Percentiles rank a stretch among this genome's conserved stretches.
These are phyloP conservation scores for Daldinia bambusicola DNA, from an alignment of 495 filamentous ascomycete genomes.

Conservation along the genomic window DNA sequence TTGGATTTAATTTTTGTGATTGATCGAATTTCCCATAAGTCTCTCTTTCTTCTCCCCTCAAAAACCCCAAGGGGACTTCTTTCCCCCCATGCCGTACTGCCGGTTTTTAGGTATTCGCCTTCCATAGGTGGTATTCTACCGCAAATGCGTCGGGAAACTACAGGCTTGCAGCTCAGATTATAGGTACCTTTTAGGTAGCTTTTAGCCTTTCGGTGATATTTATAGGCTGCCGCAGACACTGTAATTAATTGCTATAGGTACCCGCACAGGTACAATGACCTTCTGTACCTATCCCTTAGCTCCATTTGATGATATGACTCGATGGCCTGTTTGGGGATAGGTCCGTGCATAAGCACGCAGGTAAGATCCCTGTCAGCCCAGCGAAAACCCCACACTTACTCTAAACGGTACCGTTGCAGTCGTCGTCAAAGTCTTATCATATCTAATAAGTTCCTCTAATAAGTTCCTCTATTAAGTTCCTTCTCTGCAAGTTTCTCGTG, in stretches of 20 bases:
- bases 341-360: slow-evolving; percentile 13
- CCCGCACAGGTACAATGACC: neutral
- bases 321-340: slow-evolving; percentile 29
- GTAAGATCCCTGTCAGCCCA: slow-evolving; percentile 16
- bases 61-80: too few relatives aligned
- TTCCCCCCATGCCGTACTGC: slow-evolving; percentile 15
- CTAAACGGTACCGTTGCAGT: slow-evolving; percentile 7
- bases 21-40: slow-evolving; percentile 21
- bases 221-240: neutral
- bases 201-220: slow-evolving; percentile 13
- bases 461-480: too few relatives aligned
- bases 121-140: slow-evolving; percentile 3
- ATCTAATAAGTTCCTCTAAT: too few relatives aligned
- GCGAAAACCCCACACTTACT: slow-evolving; percentile 29
- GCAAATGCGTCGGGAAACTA: slow-evolving; percentile 6
- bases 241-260: slow-evolving; percentile 3
- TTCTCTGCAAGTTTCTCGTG: neutral
- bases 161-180: neutral
- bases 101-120: slow-evolving; percentile 10
- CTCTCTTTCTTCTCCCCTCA: too few relatives aligned
- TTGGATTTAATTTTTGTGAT: slow-evolving; percentile 12
- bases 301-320: slow-evolving; percentile 4
- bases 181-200: slow-evolving; percentile 14
- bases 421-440: slow-evolving; percentile 19
- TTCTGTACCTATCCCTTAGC: slow-evolving; percentile 1